A percentile compares a stretch with the other conserved stretches of the same genome.
Conservation (phyloP, 2,329 filamentous ascomycete species). For the Aureobasidium uvarum region DNA sequence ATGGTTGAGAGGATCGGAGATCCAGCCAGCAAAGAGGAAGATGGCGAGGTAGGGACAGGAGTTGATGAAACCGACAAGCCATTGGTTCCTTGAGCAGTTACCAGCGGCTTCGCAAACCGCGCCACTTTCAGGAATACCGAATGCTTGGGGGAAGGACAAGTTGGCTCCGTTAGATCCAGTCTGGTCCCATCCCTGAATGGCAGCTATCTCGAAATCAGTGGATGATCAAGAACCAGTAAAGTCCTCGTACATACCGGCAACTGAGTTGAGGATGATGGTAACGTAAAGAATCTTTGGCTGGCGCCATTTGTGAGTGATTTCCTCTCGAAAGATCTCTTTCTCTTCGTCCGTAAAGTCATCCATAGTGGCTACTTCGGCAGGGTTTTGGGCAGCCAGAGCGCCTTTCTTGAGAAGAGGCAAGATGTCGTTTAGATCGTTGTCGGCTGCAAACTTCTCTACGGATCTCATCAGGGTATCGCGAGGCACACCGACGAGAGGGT, state of each 20-base stretch:
- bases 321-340: constrained; percentile 45
- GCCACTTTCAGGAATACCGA: constrained; percentile 44
- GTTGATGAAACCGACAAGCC: constrained; percentile 67
- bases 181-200: constrained; percentile 55
- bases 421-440: constrained; percentile 44
- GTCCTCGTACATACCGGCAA: constrained; percentile 38
- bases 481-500: constrained; percentile 56
- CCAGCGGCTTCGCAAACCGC: constrained; percentile 38
- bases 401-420: constrained; percentile 48
- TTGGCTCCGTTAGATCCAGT: constrained; percentile 56
- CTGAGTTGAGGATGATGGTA: constrained; percentile 53
- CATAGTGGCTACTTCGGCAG: constrained; percentile 47
- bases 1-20: constrained; percentile 35
- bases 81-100: constrained; percentile 42
- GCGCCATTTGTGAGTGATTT: constrained; percentile 51
- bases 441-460: constrained; percentile 56
- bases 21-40: constrained; percentile 31
- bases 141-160: constrained; percentile 48
- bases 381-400: constrained; percentile 52
- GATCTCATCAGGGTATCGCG: constrained; percentile 53
- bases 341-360: constrained; percentile 47
- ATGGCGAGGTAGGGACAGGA: constrained; percentile 54
- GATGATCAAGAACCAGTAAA: constrained; percentile 29
- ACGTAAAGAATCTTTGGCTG: constrained; percentile 51
- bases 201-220: constrained; percentile 33